phyloP scores from a whole-genome alignment of 257 asterid species.

The Salvia splendens region DNA sequence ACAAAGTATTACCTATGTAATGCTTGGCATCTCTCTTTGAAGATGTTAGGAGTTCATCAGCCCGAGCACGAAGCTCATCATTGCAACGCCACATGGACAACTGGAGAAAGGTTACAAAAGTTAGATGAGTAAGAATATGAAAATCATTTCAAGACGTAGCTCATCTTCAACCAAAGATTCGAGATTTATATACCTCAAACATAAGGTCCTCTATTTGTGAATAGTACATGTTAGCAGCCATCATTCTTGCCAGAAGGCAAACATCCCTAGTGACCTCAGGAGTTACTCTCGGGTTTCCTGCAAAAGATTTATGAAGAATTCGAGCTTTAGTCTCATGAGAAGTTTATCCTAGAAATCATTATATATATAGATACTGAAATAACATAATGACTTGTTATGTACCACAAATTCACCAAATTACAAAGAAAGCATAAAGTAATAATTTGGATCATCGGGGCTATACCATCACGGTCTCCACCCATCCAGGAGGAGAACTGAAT shows the following conservation, averaged over 20 bases:
- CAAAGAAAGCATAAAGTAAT: background rate
- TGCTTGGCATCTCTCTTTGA: constrained; percentile 59
- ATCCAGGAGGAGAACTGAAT: constrained; percentile 66
- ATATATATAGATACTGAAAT: background rate
- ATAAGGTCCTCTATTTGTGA: constrained; percentile 92
- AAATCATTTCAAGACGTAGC: background rate
- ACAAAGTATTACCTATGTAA: constrained; percentile 47
- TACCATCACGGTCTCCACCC: constrained; percentile 73
- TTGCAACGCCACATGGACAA: constrained; percentile 71
- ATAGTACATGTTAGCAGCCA: constrained; percentile 76
- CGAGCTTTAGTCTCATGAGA: no score
- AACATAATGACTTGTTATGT: background rate
- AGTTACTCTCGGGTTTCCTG: constrained; percentile 66
- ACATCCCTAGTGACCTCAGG: constrained; percentile 65
- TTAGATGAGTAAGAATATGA: constrained; percentile 5
- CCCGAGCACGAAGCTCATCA: constrained; percentile 57
- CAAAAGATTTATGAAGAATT: background rate
- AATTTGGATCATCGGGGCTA: background rate
- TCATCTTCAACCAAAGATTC: background rate
- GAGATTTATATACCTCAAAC: constrained; percentile 69
- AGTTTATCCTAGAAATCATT: background rate
- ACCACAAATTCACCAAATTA: background rate
- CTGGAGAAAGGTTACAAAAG: constrained; percentile 35
- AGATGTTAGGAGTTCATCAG: constrained; percentile 52
- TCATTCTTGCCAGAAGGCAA: constrained; percentile 62